phyloP scores from a whole-genome alignment of 2,329 filamentous ascomycete genomes.

The Emmonsia crescens region DNA sequence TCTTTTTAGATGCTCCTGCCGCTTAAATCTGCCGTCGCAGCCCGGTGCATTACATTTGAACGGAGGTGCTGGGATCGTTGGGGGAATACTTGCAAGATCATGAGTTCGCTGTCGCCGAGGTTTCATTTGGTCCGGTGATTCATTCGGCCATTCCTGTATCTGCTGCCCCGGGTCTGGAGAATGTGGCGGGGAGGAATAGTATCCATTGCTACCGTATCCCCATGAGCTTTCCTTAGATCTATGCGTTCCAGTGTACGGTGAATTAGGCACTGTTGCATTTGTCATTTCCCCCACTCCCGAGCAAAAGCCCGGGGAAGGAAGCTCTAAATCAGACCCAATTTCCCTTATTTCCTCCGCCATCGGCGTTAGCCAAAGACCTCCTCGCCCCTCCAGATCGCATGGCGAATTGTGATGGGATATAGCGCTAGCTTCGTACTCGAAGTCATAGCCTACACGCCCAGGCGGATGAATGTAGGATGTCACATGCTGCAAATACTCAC shows the following conservation, averaged over 20 bases:
- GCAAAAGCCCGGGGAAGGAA: neutral
- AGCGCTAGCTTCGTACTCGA: neutral
- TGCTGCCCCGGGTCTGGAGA: neutral
- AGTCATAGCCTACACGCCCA: neutral
- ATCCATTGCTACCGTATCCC: neutral
- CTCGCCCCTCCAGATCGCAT: neutral
- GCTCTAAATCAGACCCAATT: neutral
- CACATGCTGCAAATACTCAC: neutral
- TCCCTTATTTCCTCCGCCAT: neutral
- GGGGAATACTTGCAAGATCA: conserved; percentile 27
- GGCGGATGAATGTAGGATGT: neutral
- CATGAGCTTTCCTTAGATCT: neutral
- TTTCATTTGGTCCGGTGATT: neutral
- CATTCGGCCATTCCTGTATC: neutral
- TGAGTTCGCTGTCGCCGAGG: conserved; percentile 21
- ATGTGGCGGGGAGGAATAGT: neutral
- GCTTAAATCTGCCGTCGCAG: conserved; percentile 37
- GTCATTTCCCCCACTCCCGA: neutral
- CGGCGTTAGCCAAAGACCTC: neutral
- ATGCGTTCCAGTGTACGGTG: neutral
- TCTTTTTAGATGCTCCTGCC: conserved; percentile 40
- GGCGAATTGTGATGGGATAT: neutral
- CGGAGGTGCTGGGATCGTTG: conserved; percentile 32
- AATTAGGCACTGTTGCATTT: neutral
- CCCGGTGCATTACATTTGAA: conserved; percentile 34